Evolutionary conservation across 2,329 filamentous ascomycete species (phyloP).

Genomic region (Scleromitrula shiraiana): DNA sequence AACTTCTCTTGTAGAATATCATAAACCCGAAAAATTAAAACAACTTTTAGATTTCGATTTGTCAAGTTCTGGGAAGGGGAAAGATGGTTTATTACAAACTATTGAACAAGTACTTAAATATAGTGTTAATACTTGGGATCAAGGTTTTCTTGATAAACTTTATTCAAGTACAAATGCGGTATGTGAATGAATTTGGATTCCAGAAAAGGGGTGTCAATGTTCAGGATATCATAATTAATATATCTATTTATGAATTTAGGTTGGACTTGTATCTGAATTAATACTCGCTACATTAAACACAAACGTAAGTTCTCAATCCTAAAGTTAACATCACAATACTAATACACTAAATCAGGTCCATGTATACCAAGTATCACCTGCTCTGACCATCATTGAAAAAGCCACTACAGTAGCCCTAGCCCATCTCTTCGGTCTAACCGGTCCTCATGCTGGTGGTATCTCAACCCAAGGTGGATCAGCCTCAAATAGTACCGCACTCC

Average conservation of each 20-base stretch:
- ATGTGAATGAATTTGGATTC: constrained; percentile 27
- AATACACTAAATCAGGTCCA: constrained; percentile 50
- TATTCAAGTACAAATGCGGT: constrained; percentile 85
- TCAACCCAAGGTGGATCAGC: constrained; percentile 71
- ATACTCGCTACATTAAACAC: constrained; percentile 83
- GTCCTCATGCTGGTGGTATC: constrained; percentile 59
- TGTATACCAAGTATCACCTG: constrained; percentile 89
- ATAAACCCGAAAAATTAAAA: constrained; percentile 49
- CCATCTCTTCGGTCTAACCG: constrained; percentile 65
- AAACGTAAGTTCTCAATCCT: constrained; percentile 50
- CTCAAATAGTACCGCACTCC: constrained; percentile 77
- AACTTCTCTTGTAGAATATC: constrained; percentile 56
- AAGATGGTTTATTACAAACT: constrained; percentile 65
- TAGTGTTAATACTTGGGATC: constrained; percentile 97
- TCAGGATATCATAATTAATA: not conserved
- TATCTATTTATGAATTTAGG: constrained; percentile 36
- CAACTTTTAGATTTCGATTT: constrained; percentile 51
- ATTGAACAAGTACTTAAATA: constrained; percentile 68
- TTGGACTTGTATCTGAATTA: constrained; percentile 78
- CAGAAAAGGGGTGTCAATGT: not conserved
- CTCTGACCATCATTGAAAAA: constrained; percentile 82
- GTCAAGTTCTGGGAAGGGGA: constrained; percentile 51
- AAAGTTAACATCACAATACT: not conserved
- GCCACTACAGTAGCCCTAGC: constrained; percentile 67
- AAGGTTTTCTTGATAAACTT: constrained; percentile 92